Base-by-base conservation (phyloP, 495 filamentous ascomycete species). In the Hypoxylon trugodes region DNA sequence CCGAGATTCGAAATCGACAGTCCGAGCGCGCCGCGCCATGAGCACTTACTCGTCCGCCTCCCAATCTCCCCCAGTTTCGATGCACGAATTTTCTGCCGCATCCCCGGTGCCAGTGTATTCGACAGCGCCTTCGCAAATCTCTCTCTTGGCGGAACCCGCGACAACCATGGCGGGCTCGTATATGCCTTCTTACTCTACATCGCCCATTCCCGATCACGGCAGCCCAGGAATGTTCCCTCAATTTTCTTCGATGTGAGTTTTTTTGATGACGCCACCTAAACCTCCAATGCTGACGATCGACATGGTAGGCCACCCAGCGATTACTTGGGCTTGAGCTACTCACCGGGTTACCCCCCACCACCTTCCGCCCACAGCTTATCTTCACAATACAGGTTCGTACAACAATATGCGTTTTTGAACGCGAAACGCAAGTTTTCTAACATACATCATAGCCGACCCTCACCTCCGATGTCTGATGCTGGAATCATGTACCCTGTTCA, bases 71-170 rank as follows among this genome's bases (percentile, higher is more conserved):
- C 74, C 79, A 2, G 69, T 78, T 25, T 61, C 68, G 9, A 72
- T 76, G 35, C 57, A 80, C 40, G 73, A 77, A 46, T 78, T 79
- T 50, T 68, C 75, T 22, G 69, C 75, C 1, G 74, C 74, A 0
- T 76, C 76, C 13, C 70, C 66, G 21, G 73, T 77, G 68, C 76
- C 79, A 30, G 65, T 81, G 26, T 82, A 82, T 61, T 76, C 79
- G 10, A 79, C 78, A 0, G 78, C 79, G 0, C 75, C 79, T 0
- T 55, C 76, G 4, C 73, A 74, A 42, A 77, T 81, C 32, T 76
- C 79, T 18, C 74, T 82, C 10, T 69, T 82, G 1, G 59, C 79
- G 24, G 79, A 82, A 49, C 74, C 79, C 10, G 58, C 74, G 7
- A 69, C 76, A 2, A 68, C 70, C 6, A 61, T 74, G 48, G 68